phyloP scores from a whole-genome alignment of 441 rosid genomes.

The Macaranga tanarius region DNA sequence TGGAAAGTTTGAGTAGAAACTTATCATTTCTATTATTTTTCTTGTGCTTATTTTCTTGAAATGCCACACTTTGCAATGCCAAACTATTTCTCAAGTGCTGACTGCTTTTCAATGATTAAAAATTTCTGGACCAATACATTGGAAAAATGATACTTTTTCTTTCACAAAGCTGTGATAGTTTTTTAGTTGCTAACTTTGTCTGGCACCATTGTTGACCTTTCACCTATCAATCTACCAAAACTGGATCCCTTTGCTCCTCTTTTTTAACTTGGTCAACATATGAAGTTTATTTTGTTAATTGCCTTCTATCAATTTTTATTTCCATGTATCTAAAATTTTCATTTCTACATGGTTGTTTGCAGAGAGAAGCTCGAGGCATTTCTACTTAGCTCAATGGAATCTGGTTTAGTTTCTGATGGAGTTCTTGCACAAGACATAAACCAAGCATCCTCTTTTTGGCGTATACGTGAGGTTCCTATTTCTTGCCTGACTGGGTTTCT shows the following conservation, averaged over 20 bases:
- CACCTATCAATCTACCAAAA: not conserved
- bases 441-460: slow-evolving; percentile 92
- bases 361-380: slow-evolving; percentile 96
- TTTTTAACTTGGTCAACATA: not conserved
- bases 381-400: slow-evolving; percentile 68
- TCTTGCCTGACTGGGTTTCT: slow-evolving; percentile 21
- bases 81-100: not conserved
- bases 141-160: slow-evolving; percentile 1
- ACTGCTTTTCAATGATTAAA: not conserved
- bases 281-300: not conserved
- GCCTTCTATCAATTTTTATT: slow-evolving; percentile 4
- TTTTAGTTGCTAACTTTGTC: not conserved
- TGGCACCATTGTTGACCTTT: not conserved
- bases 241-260: not conserved
- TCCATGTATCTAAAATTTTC: not conserved
- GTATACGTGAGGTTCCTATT: slow-evolving; percentile 73
- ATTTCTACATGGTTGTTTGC: slow-evolving; percentile 26
- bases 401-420: slow-evolving; percentile 85
- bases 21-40: not conserved
- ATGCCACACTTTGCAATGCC: not conserved
- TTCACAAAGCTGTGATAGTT: not conserved
- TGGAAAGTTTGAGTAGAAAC: not conserved
- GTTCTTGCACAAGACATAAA: slow-evolving; percentile 90
- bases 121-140: not conserved
- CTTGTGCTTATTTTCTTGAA: not conserved